These are phyloP conservation scores for Perilla frutescens DNA, from an alignment of 257 asterid species.

Conservation along the genomic window DNA sequence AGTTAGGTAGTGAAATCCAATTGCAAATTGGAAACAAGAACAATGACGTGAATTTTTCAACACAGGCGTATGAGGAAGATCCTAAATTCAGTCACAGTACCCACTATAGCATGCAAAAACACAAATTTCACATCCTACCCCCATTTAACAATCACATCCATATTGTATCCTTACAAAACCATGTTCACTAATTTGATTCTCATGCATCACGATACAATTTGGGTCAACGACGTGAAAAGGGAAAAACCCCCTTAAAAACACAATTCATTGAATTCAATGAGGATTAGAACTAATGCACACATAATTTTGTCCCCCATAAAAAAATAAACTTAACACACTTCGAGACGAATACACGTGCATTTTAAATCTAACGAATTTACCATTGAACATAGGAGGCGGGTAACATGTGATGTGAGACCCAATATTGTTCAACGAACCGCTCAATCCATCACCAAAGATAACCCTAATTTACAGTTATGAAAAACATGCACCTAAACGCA, in stretches of 20 bases:
- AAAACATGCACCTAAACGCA: slow-evolving; percentile 2
- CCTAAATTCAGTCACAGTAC: neutral
- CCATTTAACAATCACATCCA: slow-evolving; percentile 16
- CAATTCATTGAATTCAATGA: slow-evolving; percentile 28
- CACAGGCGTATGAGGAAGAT: neutral
- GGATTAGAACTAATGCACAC: slow-evolving; percentile 14
- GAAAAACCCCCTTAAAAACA: neutral
- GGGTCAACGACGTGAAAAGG: neutral
- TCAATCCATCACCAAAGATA: slow-evolving; percentile 29
- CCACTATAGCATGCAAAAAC: slow-evolving; percentile 15
- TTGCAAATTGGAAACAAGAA: slow-evolving; percentile 1
- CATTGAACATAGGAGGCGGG: slow-evolving; percentile 26
- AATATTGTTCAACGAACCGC: neutral
- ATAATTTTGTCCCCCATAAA: slow-evolving; percentile 6
- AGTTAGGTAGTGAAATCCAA: neutral
- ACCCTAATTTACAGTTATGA: slow-evolving; percentile 32
- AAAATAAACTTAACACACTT: slow-evolving; percentile 20
- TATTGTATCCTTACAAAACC: slow-evolving; percentile 22
- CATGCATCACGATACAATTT: slow-evolving; percentile 10
- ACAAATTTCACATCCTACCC: slow-evolving; percentile 17
- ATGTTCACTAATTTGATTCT: neutral
- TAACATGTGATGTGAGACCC: slow-evolving; percentile 25
- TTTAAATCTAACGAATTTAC: slow-evolving; percentile 15
- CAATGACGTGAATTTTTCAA: neutral
- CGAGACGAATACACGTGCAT: slow-evolving; percentile 33